These are phyloP conservation scores for Hericium rajendrae DNA, from an alignment of 768 basidiomycete species.

Conservation along the genomic window DNA sequence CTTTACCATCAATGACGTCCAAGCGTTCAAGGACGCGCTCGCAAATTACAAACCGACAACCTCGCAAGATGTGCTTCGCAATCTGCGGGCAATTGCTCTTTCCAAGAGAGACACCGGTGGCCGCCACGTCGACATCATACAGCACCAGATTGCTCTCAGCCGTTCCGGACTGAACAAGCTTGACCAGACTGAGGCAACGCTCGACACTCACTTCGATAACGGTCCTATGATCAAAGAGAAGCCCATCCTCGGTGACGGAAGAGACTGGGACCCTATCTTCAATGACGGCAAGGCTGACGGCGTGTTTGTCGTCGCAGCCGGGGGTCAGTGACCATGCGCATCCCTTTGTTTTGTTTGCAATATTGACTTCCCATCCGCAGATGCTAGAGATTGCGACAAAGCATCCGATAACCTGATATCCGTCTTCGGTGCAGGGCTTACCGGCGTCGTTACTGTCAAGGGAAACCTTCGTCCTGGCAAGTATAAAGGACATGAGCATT, in stretches of 20 bases:
- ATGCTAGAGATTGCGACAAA: neutral
- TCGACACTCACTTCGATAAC: neutral
- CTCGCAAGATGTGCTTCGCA: neutral
- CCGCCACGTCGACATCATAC: neutral
- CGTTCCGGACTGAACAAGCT: conserved; percentile 4
- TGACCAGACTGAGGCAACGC: neutral
- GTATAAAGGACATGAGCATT: conserved; percentile 35
- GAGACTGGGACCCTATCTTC: neutral
- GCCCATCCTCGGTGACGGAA: neutral
- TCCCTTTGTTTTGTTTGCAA: neutral
- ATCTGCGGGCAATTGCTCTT: neutral
- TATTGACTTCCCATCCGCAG: neutral
- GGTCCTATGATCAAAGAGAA: neutral
- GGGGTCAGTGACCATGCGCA: neutral
- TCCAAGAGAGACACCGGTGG: neutral
- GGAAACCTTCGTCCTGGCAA: conserved; percentile 32
- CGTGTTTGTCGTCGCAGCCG: neutral
- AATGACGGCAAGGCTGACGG: neutral
- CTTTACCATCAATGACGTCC: conserved; percentile 3
- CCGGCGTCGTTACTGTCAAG: neutral
- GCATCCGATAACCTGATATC: conserved; percentile 3
- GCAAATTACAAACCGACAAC: neutral
- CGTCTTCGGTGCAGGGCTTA: conserved; percentile 2
- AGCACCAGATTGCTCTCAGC: conserved; percentile 6
- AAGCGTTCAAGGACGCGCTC: conserved; percentile 3